Evolutionary conservation across 1,284 basidiomycete species (phyloP), one percentile per base, ranked within the genome.

Genomic region (Fomitopsis schrenkii): DNA sequence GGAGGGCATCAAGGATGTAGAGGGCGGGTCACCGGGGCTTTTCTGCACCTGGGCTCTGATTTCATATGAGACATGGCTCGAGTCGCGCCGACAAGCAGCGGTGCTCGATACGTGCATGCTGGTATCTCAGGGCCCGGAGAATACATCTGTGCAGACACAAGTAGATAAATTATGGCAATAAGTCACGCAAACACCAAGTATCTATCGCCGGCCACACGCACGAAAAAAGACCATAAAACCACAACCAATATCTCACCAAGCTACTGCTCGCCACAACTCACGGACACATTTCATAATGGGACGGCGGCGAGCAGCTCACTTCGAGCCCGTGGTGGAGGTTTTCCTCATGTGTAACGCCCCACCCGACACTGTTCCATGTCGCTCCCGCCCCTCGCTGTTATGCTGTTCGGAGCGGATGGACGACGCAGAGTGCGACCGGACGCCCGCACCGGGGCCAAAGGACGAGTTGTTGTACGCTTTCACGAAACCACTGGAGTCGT

Each of bases 391-490:
- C 28, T 26, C 35, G 35, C 12, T 17, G 28, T 14, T 28, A 14
- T 58, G n/a, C 3, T 48, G 19, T 45, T 55, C 22, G 40, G 28
- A 10, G 22, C 36, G 59, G 28, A 61, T 40, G 9, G 55, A 57
- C 33, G 56, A 55, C 4, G 59, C 38, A 17, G 59, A 53, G 28
- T 52, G 59, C 19, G 59, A 58, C 48, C 55, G 55, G n/a, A 56
- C 44, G 54, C 44, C 45, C n/a, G 54, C 54, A 17, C 59, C 59
- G 9, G 22, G 30, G 30, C 41, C 59, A n/a, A 40, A 57, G 17
- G 40, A 41, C 12, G 59, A 48, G 26, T 41, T 38, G 30, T 57
- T 57, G 48, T 57, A 58, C 1, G 59, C 59, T 38, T 57, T 61
- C 26, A 61, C 41, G 19, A 61, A 57, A 8, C 59, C 59, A 10